Evolutionary conservation across 202 grass and related monocot species (phyloP), one percentile per base, ranked within the genome.

Genomic region (Panicum hallii): DNA sequence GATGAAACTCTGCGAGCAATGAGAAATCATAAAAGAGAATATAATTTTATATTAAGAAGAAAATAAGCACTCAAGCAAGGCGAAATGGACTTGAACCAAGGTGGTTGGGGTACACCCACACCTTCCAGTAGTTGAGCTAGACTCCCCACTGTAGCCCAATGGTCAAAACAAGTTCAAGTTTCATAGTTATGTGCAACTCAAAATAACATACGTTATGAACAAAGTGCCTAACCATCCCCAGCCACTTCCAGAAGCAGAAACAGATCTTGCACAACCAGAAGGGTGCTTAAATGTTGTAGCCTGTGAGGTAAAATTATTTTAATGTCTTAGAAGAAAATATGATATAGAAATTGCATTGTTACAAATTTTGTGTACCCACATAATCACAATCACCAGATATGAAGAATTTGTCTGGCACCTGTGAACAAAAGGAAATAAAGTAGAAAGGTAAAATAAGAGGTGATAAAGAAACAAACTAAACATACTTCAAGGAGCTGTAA

Each of bases 331-430:
- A 73, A 83, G 78, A 74, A 86, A 82, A 84, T 26, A 5, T 62
- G 72, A 19, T 15, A 72, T 64, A 60, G 34, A 61, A 61, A 76
- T 20, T 67, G 5, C 17, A 78, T 22, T 20, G 46, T 48, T 84
- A 38, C 48, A 84, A 49, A 62, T 52, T 47, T 26, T 46, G 32
- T 72, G 44, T 77, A 88, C 91, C 84, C 84, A 99, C 97, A 82
- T 99, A 99, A 81, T 99, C 84, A 78, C 97, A 96, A 40, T 12
- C 83, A 91, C 90, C 97, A 84, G 88, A 94, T 60, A 91, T 5
- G 13, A 80, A 74, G 41, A 99, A 90, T 89, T 79, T 47, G 86
- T 88, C 49, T 49, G 91, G 38, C 57, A 83, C 90, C 93, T 94
- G 87, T 12, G 78, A 87, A 57, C 46, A 53, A 82, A 67, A 78